Evolutionary conservation across 345 rosid species (phyloP).

Genomic region (Stellera chamaejasme): DNA sequence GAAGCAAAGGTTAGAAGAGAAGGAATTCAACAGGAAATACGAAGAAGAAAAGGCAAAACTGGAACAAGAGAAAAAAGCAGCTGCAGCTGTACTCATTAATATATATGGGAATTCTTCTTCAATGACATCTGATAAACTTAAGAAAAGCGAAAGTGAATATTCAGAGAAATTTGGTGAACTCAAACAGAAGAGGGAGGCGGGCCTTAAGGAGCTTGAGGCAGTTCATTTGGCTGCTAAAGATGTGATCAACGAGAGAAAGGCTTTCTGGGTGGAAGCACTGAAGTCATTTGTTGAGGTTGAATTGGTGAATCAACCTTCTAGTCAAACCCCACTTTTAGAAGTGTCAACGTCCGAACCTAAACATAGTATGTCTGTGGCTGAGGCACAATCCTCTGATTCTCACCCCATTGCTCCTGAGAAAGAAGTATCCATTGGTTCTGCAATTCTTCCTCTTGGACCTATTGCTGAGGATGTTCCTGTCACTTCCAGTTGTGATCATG

Average conservation of each 20-base stretch:
- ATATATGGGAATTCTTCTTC: slow-evolving; percentile 27
- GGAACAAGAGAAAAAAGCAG: slow-evolving; percentile 33
- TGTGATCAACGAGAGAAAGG: slow-evolving; percentile 34
- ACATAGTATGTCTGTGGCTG: slow-evolving; percentile 9
- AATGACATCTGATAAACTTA: slow-evolving; percentile 34
- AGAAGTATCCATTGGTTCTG: slow-evolving; percentile 11
- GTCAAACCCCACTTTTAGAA: slow-evolving; percentile 12
- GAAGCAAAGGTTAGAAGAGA: slow-evolving; percentile 37
- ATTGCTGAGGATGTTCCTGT: slow-evolving; percentile 10
- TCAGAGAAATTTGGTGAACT: slow-evolving; percentile 35
- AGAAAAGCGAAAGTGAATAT: slow-evolving; percentile 38
- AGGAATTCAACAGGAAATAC: slow-evolving; percentile 25
- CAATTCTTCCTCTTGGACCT: slow-evolving; percentile 6
- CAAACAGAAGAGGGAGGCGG: slow-evolving; percentile 20
- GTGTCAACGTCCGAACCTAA: slow-evolving; percentile 2
- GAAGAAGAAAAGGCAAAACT: slow-evolving; percentile 38
- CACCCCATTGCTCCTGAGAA: slow-evolving; percentile 12
- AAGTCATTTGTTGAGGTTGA: slow-evolving; percentile 38
- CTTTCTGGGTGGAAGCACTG: slow-evolving; percentile 35
- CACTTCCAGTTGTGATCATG: slow-evolving; percentile 16
- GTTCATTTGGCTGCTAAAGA: slow-evolving; percentile 32
- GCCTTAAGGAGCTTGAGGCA: slow-evolving; percentile 33
- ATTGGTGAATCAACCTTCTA: slow-evolving; percentile 17
- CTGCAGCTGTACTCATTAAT: slow-evolving; percentile 44
- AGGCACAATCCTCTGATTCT: slow-evolving; percentile 15